Percentiles rank a stretch among this genome's conserved stretches.
Conservation (phyloP, 352 stramenopile species). For the Nothophytophthora sp. region DNA sequence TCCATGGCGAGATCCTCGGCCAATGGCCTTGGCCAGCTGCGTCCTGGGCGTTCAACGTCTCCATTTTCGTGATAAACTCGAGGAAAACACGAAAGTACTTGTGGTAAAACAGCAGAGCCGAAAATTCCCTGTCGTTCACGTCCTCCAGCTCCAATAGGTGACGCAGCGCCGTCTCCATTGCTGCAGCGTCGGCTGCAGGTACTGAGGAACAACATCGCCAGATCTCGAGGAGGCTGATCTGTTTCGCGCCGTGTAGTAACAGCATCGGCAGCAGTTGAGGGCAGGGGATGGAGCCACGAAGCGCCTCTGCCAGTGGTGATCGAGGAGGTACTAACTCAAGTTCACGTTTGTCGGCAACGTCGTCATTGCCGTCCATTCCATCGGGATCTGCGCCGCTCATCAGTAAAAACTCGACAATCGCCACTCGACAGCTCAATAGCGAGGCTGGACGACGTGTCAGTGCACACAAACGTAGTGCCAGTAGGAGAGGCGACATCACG, state of each 20-base stretch:
- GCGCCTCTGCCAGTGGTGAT: constrained; percentile 23
- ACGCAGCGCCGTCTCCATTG: constrained; percentile 9
- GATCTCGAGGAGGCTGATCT: constrained; percentile 10
- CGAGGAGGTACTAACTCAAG: neutral
- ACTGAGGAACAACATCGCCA: constrained; percentile 11
- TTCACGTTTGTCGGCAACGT: neutral
- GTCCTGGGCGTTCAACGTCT: neutral
- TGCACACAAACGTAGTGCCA: constrained; percentile 34
- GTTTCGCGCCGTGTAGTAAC: constrained; percentile 20
- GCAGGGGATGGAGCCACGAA: constrained; percentile 13
- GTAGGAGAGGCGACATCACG: constrained; percentile 23
- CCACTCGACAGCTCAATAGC: constrained; percentile 1
- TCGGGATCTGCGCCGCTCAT: constrained; percentile 23
- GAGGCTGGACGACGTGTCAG: neutral
- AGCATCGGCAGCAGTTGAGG: constrained; percentile 22
- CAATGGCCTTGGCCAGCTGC: neutral
- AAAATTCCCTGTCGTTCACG: constrained; percentile 3
- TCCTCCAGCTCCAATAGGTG: constrained; percentile 12
- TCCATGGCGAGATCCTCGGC: constrained; percentile 8
- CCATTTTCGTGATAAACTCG: neutral
- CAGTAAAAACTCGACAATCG: constrained; percentile 34
- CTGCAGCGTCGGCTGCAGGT: neutral
- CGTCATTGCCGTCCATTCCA: neutral
- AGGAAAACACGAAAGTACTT: constrained; percentile 19
- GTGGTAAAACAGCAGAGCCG: constrained; percentile 12